A percentile compares a stretch with the other conserved stretches of the same genome.
phyloP scores from a whole-genome alignment of 257 asterid species.

The Catharanthus roseus region DNA sequence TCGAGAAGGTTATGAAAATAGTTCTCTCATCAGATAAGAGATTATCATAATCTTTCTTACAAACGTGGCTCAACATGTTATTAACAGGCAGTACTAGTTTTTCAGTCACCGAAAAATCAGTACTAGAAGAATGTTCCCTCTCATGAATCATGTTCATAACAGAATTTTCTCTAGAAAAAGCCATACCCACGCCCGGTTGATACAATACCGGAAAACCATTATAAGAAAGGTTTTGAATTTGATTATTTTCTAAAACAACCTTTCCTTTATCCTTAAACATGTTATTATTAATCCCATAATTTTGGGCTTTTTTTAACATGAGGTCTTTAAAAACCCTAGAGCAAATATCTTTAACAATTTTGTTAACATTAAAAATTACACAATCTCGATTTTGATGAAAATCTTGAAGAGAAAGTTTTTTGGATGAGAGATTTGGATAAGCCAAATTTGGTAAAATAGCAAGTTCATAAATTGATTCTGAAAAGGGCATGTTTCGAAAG shows the following conservation, averaged over 20 bases:
- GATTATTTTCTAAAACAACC: too few relatives aligned
- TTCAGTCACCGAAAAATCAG: too few relatives aligned
- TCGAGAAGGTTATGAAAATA: constrained; percentile 67
- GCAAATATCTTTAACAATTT: constrained; percentile 32
- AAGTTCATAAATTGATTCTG: neutral
- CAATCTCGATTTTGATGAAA: constrained; percentile 35
- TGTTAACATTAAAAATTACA: constrained; percentile 22
- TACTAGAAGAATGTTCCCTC: neutral
- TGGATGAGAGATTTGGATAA: neutral
- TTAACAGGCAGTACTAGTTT: neutral
- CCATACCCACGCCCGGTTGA: too few relatives aligned
- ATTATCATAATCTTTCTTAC: constrained; percentile 15
- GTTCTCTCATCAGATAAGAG: constrained; percentile 54
- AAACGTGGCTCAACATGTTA: constrained; percentile 14
- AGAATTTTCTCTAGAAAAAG: neutral
- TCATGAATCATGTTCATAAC: neutral
- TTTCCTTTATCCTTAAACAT: neutral
- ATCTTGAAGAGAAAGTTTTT: constrained; percentile 18
- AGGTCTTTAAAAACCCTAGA: constrained; percentile 44
- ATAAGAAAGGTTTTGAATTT: neutral
- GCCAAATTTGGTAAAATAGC: constrained; percentile 26
- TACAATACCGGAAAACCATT: neutral
- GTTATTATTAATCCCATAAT: too few relatives aligned
- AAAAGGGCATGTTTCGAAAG: constrained; percentile 12
- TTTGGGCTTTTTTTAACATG: neutral